Conservation (phyloP, 2,329 filamentous ascomycete genomes). For the Trichophyton mentagrophytes region DNA sequence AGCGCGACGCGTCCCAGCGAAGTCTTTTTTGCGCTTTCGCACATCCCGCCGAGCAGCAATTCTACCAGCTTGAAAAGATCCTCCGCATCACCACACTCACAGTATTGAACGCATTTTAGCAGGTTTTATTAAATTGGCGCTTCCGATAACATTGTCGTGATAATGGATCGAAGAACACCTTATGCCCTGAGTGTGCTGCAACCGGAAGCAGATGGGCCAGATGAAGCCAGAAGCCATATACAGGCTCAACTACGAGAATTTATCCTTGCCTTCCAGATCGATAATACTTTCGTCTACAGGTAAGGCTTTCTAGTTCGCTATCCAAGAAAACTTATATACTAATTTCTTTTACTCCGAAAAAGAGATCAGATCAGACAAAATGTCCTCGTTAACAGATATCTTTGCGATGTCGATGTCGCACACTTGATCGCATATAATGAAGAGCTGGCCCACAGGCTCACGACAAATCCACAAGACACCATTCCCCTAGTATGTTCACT, state of each 20-base stretch:
- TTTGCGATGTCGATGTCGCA: slow-evolving; percentile 88
- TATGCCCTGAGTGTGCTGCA: slow-evolving; percentile 75
- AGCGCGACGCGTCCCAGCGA: slow-evolving; percentile 21
- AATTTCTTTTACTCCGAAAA: not conserved
- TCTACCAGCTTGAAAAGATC: not conserved
- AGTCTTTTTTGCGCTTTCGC: not conserved
- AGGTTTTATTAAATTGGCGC: not conserved
- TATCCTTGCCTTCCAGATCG: slow-evolving; percentile 82
- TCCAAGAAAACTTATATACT: not conserved
- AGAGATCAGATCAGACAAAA: slow-evolving; percentile 95
- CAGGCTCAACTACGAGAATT: slow-evolving; percentile 78
- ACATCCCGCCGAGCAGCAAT: not conserved
- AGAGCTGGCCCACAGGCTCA: slow-evolving; percentile 78
- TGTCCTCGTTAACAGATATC: slow-evolving; percentile 84
- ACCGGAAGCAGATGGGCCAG: slow-evolving; percentile 50
- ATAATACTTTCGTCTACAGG: slow-evolving; percentile 93
- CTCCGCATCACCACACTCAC: not conserved
- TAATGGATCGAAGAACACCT: slow-evolving; percentile 77
- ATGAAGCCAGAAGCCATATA: slow-evolving; percentile 58
- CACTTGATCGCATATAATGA: slow-evolving; percentile 95
- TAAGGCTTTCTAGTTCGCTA: slow-evolving; percentile 28
- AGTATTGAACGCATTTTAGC: not conserved
- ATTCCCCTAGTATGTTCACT: slow-evolving; percentile 63
- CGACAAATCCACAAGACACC: slow-evolving; percentile 79
- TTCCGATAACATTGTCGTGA: not conserved